Conservation (phyloP, 805 yeast species). For the Metschnikowia peoriensis region DNA sequence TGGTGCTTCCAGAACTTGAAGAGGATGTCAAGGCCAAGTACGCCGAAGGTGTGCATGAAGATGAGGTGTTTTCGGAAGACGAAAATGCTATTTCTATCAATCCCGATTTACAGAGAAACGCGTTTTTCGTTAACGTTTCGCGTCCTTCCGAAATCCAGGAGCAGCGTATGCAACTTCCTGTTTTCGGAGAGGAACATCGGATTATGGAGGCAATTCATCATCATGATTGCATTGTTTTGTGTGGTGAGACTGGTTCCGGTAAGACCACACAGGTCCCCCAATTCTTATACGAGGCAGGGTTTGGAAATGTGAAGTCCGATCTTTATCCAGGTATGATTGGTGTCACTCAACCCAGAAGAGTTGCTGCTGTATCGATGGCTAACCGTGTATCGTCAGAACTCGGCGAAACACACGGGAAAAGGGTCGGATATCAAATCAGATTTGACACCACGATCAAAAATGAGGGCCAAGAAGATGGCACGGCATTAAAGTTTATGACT, state of each 20-base stretch:
- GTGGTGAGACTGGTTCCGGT: slow-evolving; percentile 99
- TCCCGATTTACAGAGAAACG: slow-evolving; percentile 51
- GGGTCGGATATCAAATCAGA: slow-evolving; percentile 80
- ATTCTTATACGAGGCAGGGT: slow-evolving; percentile 89
- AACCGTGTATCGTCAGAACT: slow-evolving; percentile 73
- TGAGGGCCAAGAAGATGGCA: slow-evolving; percentile 45
- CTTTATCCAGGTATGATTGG: slow-evolving; percentile 87
- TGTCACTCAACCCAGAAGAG: slow-evolving; percentile 92
- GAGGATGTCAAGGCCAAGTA: slow-evolving; percentile 43
- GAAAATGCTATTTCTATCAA: slow-evolving; percentile 60
- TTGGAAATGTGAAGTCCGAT: slow-evolving; percentile 61
- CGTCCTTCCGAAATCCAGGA: slow-evolving; percentile 67
- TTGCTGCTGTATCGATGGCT: slow-evolving; percentile 92
- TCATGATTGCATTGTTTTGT: slow-evolving; percentile 83
- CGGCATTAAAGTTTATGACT: slow-evolving; percentile 85
- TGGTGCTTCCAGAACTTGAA: slow-evolving; percentile 46
- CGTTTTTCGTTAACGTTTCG: slow-evolving; percentile 64
- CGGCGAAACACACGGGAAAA: slow-evolving; percentile 59
- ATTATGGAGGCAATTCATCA: slow-evolving; percentile 96
- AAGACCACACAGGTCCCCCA: slow-evolving; percentile 98
- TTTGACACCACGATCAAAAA: slow-evolving; percentile 67
- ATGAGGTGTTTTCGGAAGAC: slow-evolving; percentile 48
- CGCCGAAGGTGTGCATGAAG: slow-evolving; percentile 69
- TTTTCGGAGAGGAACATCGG: slow-evolving; percentile 82
- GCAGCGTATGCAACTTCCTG: slow-evolving; percentile 75